Conservation (phyloP, 2,329 filamentous ascomycete genomes). For the Penicillium crustosum region DNA sequence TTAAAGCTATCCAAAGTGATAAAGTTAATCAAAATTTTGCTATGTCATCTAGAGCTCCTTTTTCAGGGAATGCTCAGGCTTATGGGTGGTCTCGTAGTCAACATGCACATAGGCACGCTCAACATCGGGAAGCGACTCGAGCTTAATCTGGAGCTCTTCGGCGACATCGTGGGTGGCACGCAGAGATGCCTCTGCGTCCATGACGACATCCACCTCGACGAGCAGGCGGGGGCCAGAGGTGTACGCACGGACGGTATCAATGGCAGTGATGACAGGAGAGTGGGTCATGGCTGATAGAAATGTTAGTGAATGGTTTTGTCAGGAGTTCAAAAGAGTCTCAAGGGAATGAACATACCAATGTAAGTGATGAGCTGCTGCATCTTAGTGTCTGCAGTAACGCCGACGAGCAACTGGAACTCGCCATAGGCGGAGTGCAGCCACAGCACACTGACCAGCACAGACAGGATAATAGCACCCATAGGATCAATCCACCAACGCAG, state of each 20-base stretch:
- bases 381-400: conserved; percentile 79
- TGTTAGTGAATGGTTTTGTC: conserved; percentile 4
- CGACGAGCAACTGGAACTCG: conserved; percentile 89
- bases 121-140: conserved; percentile 87
- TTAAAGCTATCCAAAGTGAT: background rate
- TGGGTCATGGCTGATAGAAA: conserved; percentile 69
- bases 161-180: conserved; percentile 86
- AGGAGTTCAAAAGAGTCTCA: background rate
- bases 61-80: conserved; percentile 77
- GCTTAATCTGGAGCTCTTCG: conserved; percentile 88
- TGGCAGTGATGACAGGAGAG: conserved; percentile 73
- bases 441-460: conserved; percentile 70
- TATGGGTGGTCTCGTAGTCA: conserved; percentile 94
- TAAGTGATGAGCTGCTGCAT: conserved; percentile 95
- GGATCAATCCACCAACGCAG: conserved; percentile 94
- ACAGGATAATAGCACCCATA: conserved; percentile 82
- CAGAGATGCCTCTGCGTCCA: conserved; percentile 73
- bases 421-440: conserved; percentile 84
- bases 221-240: conserved; percentile 86
- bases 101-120: conserved; percentile 96
- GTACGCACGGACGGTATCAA: conserved; percentile 94
- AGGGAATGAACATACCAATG: conserved; percentile 59
- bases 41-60: conserved; percentile 56
- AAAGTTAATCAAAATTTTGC: background rate
- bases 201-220: conserved; percentile 94